Conservation (phyloP, 2,329 filamentous ascomycete species). For the Botrytis deweyae region DNA sequence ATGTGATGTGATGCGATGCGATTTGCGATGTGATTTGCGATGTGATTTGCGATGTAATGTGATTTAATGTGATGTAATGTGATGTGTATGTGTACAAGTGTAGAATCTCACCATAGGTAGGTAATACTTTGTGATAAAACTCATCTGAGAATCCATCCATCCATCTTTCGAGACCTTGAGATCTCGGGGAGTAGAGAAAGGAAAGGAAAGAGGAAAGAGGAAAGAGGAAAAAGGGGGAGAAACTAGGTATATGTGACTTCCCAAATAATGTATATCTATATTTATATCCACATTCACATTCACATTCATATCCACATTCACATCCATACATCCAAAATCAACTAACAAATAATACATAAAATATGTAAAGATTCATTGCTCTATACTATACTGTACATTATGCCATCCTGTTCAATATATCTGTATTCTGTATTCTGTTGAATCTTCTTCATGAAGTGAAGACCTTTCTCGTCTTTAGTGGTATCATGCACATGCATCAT, state of each 20-base stretch:
- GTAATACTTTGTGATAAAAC: too few relatives aligned
- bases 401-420: neutral
- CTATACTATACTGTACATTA: neutral
- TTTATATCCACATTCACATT: neutral
- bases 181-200: neutral
- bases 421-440: neutral
- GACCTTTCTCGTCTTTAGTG: neutral
- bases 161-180: neutral
- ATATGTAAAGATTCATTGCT: neutral
- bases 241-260: neutral
- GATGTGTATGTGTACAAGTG: neutral
- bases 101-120: rapidly evolving
- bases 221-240: too few relatives aligned
- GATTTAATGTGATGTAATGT: neutral
- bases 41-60: neutral
- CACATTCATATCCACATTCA: neutral
- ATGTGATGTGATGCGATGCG: neutral
- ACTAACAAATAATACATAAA: neutral
- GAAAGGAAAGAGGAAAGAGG: neutral
- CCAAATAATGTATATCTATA: neutral
- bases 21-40: neutral
- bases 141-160: neutral
- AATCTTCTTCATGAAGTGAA: neutral
- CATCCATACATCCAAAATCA: neutral
- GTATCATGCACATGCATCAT: conserved; percentile 1